Evolutionary conservation across 1,284 basidiomycete genomes (phyloP).

Genomic region (Ustilago bromivora): DNA sequence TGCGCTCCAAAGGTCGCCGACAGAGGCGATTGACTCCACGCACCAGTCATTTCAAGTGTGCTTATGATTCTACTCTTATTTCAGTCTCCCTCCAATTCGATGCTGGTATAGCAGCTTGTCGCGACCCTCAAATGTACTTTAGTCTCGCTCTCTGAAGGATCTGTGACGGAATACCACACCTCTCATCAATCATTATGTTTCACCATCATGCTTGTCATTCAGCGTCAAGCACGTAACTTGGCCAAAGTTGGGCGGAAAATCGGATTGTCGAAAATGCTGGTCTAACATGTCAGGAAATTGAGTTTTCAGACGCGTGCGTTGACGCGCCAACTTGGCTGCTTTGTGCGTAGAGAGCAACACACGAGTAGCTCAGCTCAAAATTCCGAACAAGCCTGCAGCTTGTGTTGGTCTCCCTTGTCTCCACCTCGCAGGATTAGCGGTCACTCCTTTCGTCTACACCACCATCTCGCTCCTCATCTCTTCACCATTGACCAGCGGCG

Average conservation of each 20-base stretch:
- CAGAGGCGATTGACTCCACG: neutral
- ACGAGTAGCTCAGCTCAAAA: constrained; percentile 10
- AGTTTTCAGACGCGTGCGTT: neutral
- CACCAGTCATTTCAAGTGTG: neutral
- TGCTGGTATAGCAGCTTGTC: too few relatives aligned
- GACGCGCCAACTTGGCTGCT: constrained; percentile 5
- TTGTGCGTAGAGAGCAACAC: constrained; percentile 18
- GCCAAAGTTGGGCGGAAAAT: too few relatives aligned
- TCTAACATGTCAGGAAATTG: neutral
- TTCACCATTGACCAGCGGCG: too few relatives aligned
- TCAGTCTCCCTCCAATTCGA: neutral
- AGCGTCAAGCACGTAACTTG: too few relatives aligned
- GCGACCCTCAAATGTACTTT: neutral
- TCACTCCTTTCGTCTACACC: neutral
- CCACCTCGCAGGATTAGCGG: constrained; percentile 2
- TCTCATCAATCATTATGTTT: neutral
- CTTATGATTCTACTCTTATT: neutral
- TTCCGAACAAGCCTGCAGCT: constrained; percentile 6
- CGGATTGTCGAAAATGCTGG: neutral
- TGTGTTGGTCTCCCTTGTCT: constrained; percentile 17
- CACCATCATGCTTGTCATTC: neutral
- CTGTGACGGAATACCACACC: constrained; percentile 5
- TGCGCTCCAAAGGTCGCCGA: constrained; percentile 10
- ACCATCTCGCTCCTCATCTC: neutral
- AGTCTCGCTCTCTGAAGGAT: neutral